Percentiles rank a stretch among this genome's conserved stretches.
phyloP scores from a whole-genome alignment of 192 early-diverging fungal species.

The Lobosporangium transversale region DNA sequence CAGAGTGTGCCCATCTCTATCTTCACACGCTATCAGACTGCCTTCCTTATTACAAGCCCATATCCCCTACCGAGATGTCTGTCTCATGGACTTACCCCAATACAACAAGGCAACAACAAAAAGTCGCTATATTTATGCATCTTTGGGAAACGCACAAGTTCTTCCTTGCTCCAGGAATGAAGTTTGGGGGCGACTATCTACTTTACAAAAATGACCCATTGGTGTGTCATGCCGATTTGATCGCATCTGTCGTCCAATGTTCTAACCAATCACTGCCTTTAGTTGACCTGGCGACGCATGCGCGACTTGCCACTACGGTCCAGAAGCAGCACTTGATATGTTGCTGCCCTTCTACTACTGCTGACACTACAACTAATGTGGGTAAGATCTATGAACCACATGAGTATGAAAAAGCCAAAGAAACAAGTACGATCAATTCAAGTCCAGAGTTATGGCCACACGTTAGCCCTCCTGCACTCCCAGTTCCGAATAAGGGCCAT shows the following conservation, averaged over 20 bases:
- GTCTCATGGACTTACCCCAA: constrained; percentile 53
- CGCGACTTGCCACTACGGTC: constrained; percentile 74
- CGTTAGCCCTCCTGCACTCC: not conserved
- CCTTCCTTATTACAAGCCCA: not conserved
- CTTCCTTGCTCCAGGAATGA: constrained; percentile 76
- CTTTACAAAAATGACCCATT: constrained; percentile 82
- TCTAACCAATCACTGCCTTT: constrained; percentile 45
- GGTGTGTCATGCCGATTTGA: constrained; percentile 73
- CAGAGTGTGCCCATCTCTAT: not conserved
- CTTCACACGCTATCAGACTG: not conserved
- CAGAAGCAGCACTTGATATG: constrained; percentile 77
- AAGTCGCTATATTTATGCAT: constrained; percentile 65
- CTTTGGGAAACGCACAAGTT: constrained; percentile 70
- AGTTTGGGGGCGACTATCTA: constrained; percentile 91
- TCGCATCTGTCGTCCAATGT: constrained; percentile 60
- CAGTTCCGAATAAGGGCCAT: constrained; percentile 9
- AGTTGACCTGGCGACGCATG: constrained; percentile 66
- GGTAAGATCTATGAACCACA: no score
- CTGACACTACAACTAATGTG: not conserved
- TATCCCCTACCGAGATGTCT: no score
- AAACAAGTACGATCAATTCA: not conserved
- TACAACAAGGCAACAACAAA: constrained; percentile 38
- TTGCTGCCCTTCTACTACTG: no score
- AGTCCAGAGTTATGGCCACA: not conserved
- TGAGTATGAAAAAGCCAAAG: no score